Evolutionary conservation across 1,139 yeast genomes (phyloP).

Genomic region (Sugiyamaella paludigena): DNA sequence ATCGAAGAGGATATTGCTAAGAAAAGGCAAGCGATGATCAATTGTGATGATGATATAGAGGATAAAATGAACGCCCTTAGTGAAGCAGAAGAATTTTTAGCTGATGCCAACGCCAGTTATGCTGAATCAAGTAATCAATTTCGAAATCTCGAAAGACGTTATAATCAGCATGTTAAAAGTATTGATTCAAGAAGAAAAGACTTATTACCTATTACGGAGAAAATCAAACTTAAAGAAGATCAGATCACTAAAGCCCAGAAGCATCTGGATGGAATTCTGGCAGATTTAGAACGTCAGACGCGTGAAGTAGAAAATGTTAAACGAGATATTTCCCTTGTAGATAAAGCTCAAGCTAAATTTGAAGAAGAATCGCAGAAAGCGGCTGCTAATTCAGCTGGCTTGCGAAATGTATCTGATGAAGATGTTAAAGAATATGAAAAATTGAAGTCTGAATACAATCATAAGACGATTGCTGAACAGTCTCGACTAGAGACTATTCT

Average conservation of each 20-base stretch:
- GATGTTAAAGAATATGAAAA: constrained; percentile 60
- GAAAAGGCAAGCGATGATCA: constrained; percentile 22
- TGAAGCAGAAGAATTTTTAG: constrained; percentile 18
- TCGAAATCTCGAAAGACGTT: constrained; percentile 43
- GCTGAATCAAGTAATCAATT: constrained; percentile 30
- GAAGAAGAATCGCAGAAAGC: constrained; percentile 43
- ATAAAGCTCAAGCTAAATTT: constrained; percentile 45
- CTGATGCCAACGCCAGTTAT: constrained; percentile 20
- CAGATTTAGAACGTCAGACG: constrained; percentile 56
- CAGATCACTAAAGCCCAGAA: constrained; percentile 51
- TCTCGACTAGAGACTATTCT: constrained; percentile 28
- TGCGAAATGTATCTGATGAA: constrained; percentile 43
- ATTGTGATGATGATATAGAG: constrained; percentile 37
- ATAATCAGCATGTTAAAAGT: constrained; percentile 42
- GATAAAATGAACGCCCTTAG: constrained; percentile 24
- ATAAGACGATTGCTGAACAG: constrained; percentile 32
- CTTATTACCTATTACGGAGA: constrained; percentile 58
- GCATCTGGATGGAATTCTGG: constrained; percentile 52
- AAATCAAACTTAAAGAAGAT: constrained; percentile 46
- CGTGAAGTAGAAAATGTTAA: constrained; percentile 44
- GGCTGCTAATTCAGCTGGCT: constrained; percentile 17
- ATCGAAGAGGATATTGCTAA: constrained; percentile 48
- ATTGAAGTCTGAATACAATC: constrained; percentile 53
- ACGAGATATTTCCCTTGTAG: constrained; percentile 50
- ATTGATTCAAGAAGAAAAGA: constrained; percentile 50